These are phyloP conservation scores for Fusarium vanettenii DNA, from an alignment of 2,329 filamentous ascomycete genomes.

Conservation along the genomic window DNA sequence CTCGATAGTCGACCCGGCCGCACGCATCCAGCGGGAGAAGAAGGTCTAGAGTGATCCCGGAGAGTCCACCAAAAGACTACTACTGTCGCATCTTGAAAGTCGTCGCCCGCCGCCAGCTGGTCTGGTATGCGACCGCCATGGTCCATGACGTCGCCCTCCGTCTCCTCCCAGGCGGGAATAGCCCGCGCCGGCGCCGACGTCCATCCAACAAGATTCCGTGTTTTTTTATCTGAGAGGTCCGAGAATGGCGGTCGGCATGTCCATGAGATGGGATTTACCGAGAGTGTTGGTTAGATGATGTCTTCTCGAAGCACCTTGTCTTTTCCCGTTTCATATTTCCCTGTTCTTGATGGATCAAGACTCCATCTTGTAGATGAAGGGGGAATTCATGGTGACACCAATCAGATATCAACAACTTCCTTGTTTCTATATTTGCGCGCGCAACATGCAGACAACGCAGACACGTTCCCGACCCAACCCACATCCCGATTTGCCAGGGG, in stretches of 20 bases:
- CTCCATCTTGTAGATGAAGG: not conserved
- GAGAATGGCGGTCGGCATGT: constrained; percentile 2
- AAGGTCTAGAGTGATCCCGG: constrained; percentile 1
- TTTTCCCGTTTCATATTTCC: constrained; percentile 23
- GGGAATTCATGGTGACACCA: constrained; percentile 4
- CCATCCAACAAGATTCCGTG: constrained; percentile 3
- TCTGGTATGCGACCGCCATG: not conserved
- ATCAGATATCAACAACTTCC: not conserved
- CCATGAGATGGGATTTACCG: not conserved
- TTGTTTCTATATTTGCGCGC: not conserved
- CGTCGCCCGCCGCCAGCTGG: not conserved
- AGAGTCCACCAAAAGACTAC: not conserved
- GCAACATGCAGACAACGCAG: not conserved
- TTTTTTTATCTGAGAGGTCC: not conserved
- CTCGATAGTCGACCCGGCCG: constrained; percentile 29
- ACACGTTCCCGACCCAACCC: constrained; percentile 6
- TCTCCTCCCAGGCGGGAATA: not conserved
- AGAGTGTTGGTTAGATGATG: not conserved
- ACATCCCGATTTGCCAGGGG: constrained; percentile 14
- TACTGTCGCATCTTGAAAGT: not conserved
- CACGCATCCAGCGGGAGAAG: constrained; percentile 28
- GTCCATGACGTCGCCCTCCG: constrained; percentile 3
- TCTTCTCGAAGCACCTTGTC: constrained; percentile 2
- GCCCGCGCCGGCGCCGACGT: constrained; percentile 1
- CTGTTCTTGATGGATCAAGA: constrained; percentile 5